These are phyloP conservation scores for Myxozyma mucilagina DNA, from an alignment of 805 yeast genomes.

Conservation along the genomic window DNA sequence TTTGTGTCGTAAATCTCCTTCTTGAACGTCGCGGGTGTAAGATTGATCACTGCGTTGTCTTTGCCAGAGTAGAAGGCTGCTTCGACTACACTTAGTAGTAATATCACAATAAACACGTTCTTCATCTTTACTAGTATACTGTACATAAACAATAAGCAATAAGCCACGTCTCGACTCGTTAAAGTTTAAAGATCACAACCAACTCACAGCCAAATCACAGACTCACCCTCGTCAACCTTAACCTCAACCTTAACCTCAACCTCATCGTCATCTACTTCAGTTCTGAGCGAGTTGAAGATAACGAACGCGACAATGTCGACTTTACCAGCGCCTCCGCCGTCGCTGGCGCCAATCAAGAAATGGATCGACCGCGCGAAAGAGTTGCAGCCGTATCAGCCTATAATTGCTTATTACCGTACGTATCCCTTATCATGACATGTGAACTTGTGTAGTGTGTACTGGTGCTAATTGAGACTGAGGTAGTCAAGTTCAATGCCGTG, in stretches of 20 bases:
- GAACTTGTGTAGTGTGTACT: too few species aligned
- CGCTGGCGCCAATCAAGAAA: slow-evolving; percentile 44
- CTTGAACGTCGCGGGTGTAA: slow-evolving; percentile 59
- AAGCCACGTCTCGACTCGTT: neutral
- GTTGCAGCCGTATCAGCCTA: slow-evolving; percentile 57
- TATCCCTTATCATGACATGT: neutral
- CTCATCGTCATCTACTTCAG: neutral
- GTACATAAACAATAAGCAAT: too few species aligned
- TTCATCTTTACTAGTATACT: neutral
- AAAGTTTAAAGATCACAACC: neutral
- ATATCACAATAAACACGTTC: neutral
- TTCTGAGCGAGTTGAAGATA: neutral
- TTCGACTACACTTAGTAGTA: neutral
- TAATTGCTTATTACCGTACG: slow-evolving; percentile 71
- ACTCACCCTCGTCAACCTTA: neutral
- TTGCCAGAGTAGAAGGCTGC: slow-evolving; percentile 42
- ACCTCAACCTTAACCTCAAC: neutral
- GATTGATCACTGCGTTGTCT: slow-evolving; percentile 54
- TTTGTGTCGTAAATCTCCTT: slow-evolving; percentile 67
- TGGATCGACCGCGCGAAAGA: slow-evolving; percentile 60
- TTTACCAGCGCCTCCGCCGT: slow-evolving; percentile 16
- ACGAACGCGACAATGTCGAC: neutral
- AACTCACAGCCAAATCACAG: neutral
- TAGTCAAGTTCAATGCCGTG: slow-evolving; percentile 58
- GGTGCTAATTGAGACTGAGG: slow-evolving; percentile 8